phyloP scores from a whole-genome alignment of 2,329 filamentous ascomycete genomes.

The Phyllosticta citriasiana region DNA sequence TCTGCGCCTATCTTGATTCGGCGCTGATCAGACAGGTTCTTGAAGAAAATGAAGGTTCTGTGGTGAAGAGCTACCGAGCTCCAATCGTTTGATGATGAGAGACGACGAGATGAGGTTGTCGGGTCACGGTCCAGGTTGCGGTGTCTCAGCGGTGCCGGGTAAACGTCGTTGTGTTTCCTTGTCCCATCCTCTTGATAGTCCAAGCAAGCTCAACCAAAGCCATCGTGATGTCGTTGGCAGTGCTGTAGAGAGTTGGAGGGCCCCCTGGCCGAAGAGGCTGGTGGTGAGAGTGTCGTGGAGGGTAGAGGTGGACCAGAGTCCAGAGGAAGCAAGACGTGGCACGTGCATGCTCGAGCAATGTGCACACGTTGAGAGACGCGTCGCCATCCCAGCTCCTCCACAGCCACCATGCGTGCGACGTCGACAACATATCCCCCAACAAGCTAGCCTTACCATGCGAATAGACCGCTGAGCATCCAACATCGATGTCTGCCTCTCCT shows the following conservation, averaged over 20 bases:
- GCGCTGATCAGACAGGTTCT: constrained; percentile 9
- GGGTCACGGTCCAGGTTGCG: background rate
- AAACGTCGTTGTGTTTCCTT: background rate
- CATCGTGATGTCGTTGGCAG: background rate
- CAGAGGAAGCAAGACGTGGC: background rate
- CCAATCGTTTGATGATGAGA: background rate
- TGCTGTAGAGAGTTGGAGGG: too few relatives aligned
- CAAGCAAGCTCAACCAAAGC: background rate
- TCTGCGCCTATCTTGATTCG: constrained; percentile 11
- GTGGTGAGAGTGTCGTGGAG: background rate
- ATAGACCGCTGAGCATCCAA: background rate
- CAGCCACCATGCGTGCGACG: background rate
- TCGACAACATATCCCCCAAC: background rate
- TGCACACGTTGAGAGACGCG: background rate
- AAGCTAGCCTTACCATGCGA: background rate
- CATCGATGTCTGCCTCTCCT: background rate
- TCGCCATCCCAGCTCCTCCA: background rate
- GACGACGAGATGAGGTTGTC: background rate
- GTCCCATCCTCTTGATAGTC: background rate
- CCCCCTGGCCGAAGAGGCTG: background rate
- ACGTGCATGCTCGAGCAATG: background rate
- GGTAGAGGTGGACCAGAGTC: background rate
- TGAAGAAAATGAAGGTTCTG: constrained; percentile 1
- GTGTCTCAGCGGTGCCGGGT: background rate
- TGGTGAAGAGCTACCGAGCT: background rate